phyloP scores from a whole-genome alignment of 164 flowering plant genomes.

The Santalum album region DNA sequence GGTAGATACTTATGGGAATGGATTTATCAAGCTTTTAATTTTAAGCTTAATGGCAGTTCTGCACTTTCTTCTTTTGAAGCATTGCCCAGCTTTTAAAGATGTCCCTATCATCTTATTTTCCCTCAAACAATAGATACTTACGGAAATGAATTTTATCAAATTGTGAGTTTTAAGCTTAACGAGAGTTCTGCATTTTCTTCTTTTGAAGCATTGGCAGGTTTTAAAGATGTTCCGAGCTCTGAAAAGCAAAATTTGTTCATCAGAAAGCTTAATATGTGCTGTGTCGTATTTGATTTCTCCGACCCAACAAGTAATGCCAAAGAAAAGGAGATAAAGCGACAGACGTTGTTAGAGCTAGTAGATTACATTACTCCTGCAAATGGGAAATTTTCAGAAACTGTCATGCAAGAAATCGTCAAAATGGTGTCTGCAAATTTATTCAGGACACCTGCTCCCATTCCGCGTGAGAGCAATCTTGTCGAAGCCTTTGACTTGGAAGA shows the following conservation, averaged over 20 bases:
- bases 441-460: background rate
- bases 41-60: too few relatives aligned
- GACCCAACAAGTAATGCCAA: conserved; percentile 9
- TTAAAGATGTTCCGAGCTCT: conserved; percentile 11
- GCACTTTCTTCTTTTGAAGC: too few relatives aligned
- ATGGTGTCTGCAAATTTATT: conserved; percentile 6
- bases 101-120: too few relatives aligned
- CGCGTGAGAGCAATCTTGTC: background rate
- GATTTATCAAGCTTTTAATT: too few relatives aligned
- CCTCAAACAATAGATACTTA: conserved; percentile 8
- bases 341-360: conserved; percentile 12
- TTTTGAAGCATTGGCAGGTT: conserved; percentile 12
- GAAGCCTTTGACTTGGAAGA: conserved; percentile 3
- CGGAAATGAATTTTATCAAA: conserved; percentile 9
- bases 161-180: conserved; percentile 8
- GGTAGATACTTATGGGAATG: too few relatives aligned
- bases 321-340: conserved; percentile 14
- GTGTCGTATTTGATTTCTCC: conserved; percentile 6
- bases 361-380: conserved; percentile 11
- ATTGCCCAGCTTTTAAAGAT: too few relatives aligned
- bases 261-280: conserved; percentile 8
- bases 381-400: conserved; percentile 10
- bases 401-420: conserved; percentile 6
- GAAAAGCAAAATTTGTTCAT: conserved; percentile 12
- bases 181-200: conserved; percentile 9